These are phyloP conservation scores for Aspergillus neotritici DNA, from an alignment of 2,329 filamentous ascomycete genomes.

Conservation along the genomic window DNA sequence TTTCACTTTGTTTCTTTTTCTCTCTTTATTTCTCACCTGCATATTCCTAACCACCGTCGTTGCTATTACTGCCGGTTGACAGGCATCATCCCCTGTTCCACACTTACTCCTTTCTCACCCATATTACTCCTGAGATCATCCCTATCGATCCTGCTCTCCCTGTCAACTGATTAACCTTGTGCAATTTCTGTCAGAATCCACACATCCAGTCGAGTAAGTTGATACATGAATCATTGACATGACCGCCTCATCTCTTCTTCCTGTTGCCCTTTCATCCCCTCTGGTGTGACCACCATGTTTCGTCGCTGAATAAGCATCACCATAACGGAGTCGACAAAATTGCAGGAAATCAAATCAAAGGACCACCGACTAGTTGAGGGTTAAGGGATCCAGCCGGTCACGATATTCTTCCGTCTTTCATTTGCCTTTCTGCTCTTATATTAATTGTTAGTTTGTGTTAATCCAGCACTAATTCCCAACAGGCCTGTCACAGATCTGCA, in stretches of 20 bases:
- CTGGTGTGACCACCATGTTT: constrained; percentile 14
- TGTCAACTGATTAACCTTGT: too few relatives aligned
- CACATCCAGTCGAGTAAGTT: background rate
- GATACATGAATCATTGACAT: background rate
- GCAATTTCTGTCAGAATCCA: background rate
- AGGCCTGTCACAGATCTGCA: constrained; percentile 23
- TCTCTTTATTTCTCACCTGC: background rate
- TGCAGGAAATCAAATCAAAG: too few relatives aligned
- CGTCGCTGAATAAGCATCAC: constrained; percentile 24
- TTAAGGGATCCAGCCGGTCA: background rate
- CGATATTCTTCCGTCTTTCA: too few relatives aligned
- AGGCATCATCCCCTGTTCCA: too few relatives aligned
- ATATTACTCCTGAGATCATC: too few relatives aligned
- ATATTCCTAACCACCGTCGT: background rate
- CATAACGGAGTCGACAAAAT: too few relatives aligned
- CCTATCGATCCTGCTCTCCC: too few relatives aligned
- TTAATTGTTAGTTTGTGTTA: too few relatives aligned
- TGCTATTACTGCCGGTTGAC: background rate
- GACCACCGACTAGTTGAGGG: too few relatives aligned
- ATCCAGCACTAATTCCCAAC: constrained; percentile 10
- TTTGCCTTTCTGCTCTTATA: too few relatives aligned
- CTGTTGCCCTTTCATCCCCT: constrained; percentile 5
- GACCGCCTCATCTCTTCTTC: constrained; percentile 5
- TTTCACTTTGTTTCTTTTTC: background rate
- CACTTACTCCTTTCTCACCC: too few relatives aligned